These are phyloP conservation scores for Triticum urartu DNA, from an alignment of 176 grass and related monocot species.

Conservation along the genomic window DNA sequence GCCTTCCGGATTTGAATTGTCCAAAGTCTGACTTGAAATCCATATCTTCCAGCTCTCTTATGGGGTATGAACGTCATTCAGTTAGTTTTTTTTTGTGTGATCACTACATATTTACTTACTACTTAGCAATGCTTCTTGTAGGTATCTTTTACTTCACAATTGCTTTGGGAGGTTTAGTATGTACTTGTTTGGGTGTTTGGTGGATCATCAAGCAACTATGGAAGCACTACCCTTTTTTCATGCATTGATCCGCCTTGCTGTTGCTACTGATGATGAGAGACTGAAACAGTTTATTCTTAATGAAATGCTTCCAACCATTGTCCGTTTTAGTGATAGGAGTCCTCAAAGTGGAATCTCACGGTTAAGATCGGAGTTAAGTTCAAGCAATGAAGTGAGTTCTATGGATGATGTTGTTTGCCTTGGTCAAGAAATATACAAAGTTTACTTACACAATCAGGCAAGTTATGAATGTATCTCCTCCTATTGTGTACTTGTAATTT, in stretches of 20 bases:
- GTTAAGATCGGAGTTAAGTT: constrained; percentile 37
- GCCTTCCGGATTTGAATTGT: not conserved
- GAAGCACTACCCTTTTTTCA: constrained; percentile 50
- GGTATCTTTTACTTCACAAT: constrained; percentile 52
- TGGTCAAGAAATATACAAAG: constrained; percentile 54
- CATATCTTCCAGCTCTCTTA: constrained; percentile 48
- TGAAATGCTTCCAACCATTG: constrained; percentile 51
- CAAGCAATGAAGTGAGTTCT: constrained; percentile 19
- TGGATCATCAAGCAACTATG: constrained; percentile 46
- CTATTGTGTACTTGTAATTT: not conserved
- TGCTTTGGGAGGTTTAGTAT: constrained; percentile 43
- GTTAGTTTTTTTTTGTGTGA: not conserved
- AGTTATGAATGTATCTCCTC: not conserved
- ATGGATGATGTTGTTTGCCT: constrained; percentile 33
- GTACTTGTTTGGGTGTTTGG: constrained; percentile 38
- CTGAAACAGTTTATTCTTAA: constrained; percentile 53
- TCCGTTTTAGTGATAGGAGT: not conserved
- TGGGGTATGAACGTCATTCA: constrained; percentile 33
- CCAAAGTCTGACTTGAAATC: constrained; percentile 30
- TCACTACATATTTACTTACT: not conserved
- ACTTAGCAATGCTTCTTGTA: constrained; percentile 8
- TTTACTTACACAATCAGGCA: not conserved
- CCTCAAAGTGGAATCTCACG: constrained; percentile 30
- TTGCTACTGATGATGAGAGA: constrained; percentile 36
- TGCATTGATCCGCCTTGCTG: constrained; percentile 45